Evolutionary conservation across 176 grass and related monocot species (phyloP).

Genomic region (Pharus latifolius): DNA sequence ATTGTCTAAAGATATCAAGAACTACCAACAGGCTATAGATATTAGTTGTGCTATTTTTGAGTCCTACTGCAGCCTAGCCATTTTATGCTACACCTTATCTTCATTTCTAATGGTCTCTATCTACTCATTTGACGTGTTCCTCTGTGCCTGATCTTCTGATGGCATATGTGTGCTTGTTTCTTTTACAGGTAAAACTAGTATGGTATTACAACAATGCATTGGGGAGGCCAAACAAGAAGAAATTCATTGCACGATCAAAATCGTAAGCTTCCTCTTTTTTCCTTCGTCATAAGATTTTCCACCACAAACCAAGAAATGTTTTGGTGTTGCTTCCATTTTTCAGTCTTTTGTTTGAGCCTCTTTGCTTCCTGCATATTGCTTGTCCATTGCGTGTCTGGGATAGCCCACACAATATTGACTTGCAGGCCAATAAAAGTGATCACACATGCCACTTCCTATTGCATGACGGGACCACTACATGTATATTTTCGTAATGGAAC

Average conservation of each 20-base stretch:
- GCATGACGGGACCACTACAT: neutral
- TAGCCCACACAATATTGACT: neutral
- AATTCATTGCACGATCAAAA: constrained; percentile 84
- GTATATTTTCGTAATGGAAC: neutral
- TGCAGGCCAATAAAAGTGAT: neutral
- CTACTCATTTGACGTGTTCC: neutral
- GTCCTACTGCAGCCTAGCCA: neutral
- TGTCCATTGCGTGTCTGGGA: neutral
- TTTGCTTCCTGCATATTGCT: neutral
- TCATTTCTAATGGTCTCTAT: neutral
- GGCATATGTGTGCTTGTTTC: neutral
- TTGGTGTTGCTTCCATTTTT: neutral
- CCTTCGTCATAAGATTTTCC: neutral
- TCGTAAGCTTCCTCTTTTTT: constrained; percentile 33
- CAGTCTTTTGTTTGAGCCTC: neutral
- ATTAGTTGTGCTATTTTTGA: too few relatives aligned
- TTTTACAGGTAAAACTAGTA: constrained; percentile 61
- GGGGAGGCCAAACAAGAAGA: constrained; percentile 89
- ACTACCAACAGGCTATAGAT: too few relatives aligned
- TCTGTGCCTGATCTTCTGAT: neutral
- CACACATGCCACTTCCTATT: neutral
- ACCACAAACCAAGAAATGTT: neutral
- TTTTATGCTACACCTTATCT: neutral
- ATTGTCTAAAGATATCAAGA: too few relatives aligned
- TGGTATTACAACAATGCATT: constrained; percentile 99